phyloP scores from a whole-genome alignment of 2,329 filamentous ascomycete species.

The Calonectria pteridis region DNA sequence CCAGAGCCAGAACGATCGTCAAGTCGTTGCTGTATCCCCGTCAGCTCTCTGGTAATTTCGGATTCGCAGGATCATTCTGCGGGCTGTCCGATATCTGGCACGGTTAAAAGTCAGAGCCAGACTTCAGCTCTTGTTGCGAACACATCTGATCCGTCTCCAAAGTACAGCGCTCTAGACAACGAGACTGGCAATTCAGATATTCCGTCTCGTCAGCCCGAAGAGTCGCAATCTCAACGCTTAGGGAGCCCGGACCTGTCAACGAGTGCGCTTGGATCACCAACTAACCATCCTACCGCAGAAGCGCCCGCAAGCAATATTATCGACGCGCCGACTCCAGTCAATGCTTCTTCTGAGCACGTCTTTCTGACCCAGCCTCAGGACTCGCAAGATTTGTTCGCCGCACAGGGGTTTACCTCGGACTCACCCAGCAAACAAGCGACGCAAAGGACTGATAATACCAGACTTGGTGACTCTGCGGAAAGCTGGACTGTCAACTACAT shows the following conservation, averaged over 20 bases:
- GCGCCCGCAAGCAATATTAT: not conserved
- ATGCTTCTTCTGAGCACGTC: not conserved
- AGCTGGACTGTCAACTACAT: not conserved
- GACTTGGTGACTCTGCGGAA: too few relatives aligned
- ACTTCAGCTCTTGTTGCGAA: not conserved
- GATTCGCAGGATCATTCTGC: constrained; percentile 39
- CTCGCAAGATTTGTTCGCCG: not conserved
- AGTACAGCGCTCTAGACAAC: constrained; percentile 29
- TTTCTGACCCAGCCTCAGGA: constrained; percentile 40
- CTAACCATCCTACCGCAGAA: not conserved
- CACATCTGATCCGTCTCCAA: constrained; percentile 20
- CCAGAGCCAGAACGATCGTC: constrained; percentile 13
- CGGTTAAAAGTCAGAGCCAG: constrained; percentile 3
- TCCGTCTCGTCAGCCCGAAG: constrained; percentile 46
- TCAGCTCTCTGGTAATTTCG: constrained; percentile 30
- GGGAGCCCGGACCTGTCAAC: constrained; percentile 16
- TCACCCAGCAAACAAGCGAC: not conserved
- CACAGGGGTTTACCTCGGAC: constrained; percentile 9
- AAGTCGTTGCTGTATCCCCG: constrained; percentile 15
- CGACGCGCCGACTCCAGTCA: not conserved
- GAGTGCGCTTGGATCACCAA: not conserved
- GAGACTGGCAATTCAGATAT: constrained; percentile 33
- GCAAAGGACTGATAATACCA: not conserved
- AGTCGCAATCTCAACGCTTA: not conserved
- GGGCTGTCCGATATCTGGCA: constrained; percentile 13